Percentiles rank a stretch among this genome's conserved stretches.
Evolutionary conservation across 345 rosid species (phyloP).

Genomic region (Aquilaria yunnanensis): DNA sequence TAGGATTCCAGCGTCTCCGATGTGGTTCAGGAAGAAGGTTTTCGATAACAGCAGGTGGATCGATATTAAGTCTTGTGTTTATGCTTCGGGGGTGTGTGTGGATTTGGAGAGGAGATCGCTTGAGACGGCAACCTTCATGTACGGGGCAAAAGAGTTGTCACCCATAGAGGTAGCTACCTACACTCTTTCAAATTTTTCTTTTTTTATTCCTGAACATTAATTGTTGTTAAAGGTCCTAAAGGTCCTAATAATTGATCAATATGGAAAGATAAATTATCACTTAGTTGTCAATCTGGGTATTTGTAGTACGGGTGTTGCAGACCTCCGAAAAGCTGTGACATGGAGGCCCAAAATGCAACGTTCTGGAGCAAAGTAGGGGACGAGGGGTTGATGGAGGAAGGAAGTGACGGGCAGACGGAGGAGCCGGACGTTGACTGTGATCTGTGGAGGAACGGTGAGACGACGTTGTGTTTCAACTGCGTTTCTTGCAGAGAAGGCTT

Average conservation of each 20-base stretch:
- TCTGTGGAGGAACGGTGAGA: constrained; percentile 43
- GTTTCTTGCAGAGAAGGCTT: constrained; percentile 52
- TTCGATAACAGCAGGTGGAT: constrained; percentile 39
- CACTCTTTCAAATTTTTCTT: too few relatives aligned
- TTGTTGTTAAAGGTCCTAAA: too few relatives aligned
- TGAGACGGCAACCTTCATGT: constrained; percentile 26
- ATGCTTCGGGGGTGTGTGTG: constrained; percentile 34
- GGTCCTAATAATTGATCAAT: too few relatives aligned
- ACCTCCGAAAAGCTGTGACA: constrained; percentile 51
- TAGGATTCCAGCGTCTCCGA: constrained; percentile 41
- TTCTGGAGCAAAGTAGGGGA: constrained; percentile 35
- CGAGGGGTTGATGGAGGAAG: constrained; percentile 8
- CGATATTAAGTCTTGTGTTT: constrained; percentile 57
- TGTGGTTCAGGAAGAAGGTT: constrained; percentile 51
- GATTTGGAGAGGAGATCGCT: constrained; percentile 28
- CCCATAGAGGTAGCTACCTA: constrained; percentile 42
- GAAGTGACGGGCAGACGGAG: neutral
- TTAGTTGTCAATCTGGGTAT: too few relatives aligned
- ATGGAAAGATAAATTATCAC: too few relatives aligned
- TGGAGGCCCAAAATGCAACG: constrained; percentile 59
- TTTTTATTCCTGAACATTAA: neutral
- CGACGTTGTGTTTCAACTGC: constrained; percentile 53
- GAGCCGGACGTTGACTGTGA: constrained; percentile 33
- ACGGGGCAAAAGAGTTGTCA: constrained; percentile 34
- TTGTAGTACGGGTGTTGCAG: constrained; percentile 74